Base-by-base conservation (phyloP, 192 early-diverging fungal species). In the Backusella circina region DNA sequence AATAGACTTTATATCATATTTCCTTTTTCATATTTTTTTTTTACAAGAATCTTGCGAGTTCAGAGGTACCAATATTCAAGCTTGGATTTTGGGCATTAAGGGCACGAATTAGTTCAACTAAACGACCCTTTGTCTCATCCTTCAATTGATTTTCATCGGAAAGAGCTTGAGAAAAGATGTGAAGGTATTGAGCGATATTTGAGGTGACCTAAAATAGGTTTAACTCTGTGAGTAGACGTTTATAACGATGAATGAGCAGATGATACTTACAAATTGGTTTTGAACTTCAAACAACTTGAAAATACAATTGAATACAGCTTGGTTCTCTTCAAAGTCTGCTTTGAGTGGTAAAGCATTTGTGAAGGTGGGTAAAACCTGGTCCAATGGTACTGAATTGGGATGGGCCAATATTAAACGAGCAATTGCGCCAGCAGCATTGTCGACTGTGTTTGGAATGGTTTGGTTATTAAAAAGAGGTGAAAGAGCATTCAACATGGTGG, bases 351-450 rank as follows among this genome's bases (percentile, higher is more conserved):
- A 72, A 0, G 88, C 90, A 36, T 73, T 79, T 16, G 91, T 84
- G 82, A 93, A 86, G 21, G 84, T 87, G 26, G 90, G 90, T 50
- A 95, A 79, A 38, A 93, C 88, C 44, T 94, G 89, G 32, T 87
- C 88, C 32, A 93, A 69, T 15, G 91, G 92, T 18, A 94, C 88
- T 9, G 89, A 91, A 65, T 87, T 82, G 12, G 93, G 88, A 75
- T 90, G 85, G 66, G 85, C 83, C 51, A 94, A 78, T 70, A 94
- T 88, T 76, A 94, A 87, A 41, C 93, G 86, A 30, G 93, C 89
- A 37, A 95, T 88, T 41, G 93, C 91, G 33, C 93, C 93, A 50
- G 87, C 86, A 68, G 93, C 93, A 79, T 95, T 95, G 83, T 95
- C 93, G 16, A 83, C 83, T 23, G 81, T 80, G 75, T 89, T 88